Conservation (phyloP, 306 rosid genomes). For the Cicer pinnatifidum region DNA sequence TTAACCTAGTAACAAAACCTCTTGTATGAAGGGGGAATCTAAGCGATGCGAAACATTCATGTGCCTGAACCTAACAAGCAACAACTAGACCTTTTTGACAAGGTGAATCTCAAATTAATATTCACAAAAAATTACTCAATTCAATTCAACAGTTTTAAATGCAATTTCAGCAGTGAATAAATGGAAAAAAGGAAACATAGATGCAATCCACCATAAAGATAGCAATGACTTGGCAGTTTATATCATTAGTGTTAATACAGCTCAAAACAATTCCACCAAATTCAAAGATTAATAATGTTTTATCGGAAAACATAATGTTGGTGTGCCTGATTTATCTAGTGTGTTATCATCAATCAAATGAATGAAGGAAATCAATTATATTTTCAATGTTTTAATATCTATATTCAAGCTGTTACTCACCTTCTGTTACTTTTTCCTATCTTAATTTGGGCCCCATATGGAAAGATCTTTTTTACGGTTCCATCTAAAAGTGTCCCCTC, state of each 20-base stretch:
- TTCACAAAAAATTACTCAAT: neutral
- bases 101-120: neutral
- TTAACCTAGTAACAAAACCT: too few species aligned
- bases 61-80: neutral
- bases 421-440: slow-evolving; percentile 74
- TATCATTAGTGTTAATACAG: slow-evolving; percentile 6
- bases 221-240: slow-evolving; percentile 20
- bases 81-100: neutral
- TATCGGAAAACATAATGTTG: neutral
- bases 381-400: slow-evolving; percentile 29
- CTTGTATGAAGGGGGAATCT: neutral
- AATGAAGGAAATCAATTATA: slow-evolving; percentile 13
- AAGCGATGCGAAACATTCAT: neutral
- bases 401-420: slow-evolving; percentile 48
- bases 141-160: slow-evolving; percentile 10
- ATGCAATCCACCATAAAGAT: slow-evolving; percentile 12
- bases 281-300: slow-evolving; percentile 12
- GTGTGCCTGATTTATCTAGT: neutral
- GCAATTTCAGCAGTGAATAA: neutral
- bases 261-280: slow-evolving; percentile 3
- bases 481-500: slow-evolving; percentile 91
- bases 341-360: neutral
- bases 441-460: slow-evolving; percentile 88
- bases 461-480: slow-evolving; percentile 72
- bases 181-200: slow-evolving; percentile 16